phyloP scores from a whole-genome alignment of 345 rosid species.

The Gynandropsis gynandra region DNA sequence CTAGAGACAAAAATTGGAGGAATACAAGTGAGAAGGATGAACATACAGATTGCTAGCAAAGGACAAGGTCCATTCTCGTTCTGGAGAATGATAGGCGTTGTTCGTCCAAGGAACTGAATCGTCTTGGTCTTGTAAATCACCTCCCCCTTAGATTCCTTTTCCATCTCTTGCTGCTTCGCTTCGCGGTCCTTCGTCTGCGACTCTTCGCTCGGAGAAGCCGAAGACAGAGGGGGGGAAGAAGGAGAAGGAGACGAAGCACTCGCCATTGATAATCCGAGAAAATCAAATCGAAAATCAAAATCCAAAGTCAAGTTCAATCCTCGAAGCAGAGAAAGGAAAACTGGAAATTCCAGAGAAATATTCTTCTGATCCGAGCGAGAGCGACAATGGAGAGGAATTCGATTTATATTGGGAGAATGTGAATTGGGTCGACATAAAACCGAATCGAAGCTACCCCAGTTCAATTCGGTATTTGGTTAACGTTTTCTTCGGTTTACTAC shows the following conservation, averaged over 20 bases:
- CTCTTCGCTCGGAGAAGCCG: conserved; percentile 27
- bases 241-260: conserved; percentile 24
- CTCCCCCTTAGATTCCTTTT: conserved; percentile 34
- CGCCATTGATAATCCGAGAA: conserved; percentile 22
- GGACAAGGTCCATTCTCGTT: conserved; percentile 99
- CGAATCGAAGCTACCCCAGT: too few species aligned
- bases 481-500: too few species aligned
- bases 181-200: conserved; percentile 24
- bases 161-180: conserved; percentile 21
- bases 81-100: conserved; percentile 84
- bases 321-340: too few species aligned
- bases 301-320: too few species aligned
- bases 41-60: conserved; percentile 86
- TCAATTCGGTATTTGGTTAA: too few species aligned
- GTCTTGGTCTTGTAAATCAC: conserved; percentile 66
- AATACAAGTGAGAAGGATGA: conserved; percentile 9
- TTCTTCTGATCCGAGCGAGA: too few species aligned
- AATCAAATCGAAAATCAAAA: not conserved
- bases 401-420: too few species aligned
- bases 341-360: too few species aligned
- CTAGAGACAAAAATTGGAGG: conserved; percentile 16
- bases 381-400: too few species aligned
- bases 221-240: conserved; percentile 19
- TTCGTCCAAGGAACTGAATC: conserved; percentile 75
- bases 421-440: too few species aligned